These are phyloP conservation scores for Ustilaginoidea virens DNA, from an alignment of 2,329 filamentous ascomycete species.

Conservation along the genomic window DNA sequence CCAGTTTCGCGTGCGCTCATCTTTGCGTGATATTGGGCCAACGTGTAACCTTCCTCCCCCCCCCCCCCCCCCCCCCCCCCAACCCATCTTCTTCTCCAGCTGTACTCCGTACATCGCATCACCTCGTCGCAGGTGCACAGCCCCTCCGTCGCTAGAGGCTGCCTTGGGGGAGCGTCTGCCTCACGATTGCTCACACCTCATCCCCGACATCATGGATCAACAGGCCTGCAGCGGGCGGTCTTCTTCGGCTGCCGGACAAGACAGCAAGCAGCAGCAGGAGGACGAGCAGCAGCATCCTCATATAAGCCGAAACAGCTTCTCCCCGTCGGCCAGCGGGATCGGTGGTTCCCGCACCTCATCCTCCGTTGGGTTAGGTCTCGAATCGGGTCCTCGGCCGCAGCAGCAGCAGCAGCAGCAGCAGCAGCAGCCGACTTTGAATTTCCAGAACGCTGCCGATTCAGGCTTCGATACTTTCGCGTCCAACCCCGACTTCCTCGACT, in stretches of 20 bases:
- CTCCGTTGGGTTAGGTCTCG: conserved; percentile 41
- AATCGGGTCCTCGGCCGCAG: conserved; percentile 32
- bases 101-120: conserved; percentile 11
- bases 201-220: conserved; percentile 23
- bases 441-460: conserved; percentile 11
- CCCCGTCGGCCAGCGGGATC: conserved; percentile 44
- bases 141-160: conserved; percentile 22
- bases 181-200: conserved; percentile 12
- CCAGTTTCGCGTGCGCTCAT: no score
- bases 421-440: conserved; percentile 17
- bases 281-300: conserved; percentile 39
- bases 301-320: conserved; percentile 51
- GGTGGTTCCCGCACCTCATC: conserved; percentile 23
- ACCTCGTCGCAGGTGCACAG: conserved; percentile 11
- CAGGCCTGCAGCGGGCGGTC: conserved; percentile 38
- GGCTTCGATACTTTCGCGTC: conserved; percentile 29
- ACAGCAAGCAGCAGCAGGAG: conserved; percentile 32
- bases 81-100: no score
- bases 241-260: conserved; percentile 28
- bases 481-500: conserved; percentile 32
- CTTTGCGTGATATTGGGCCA: no score
- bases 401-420: conserved; percentile 22
- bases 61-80: no score
- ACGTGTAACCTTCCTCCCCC: no score
- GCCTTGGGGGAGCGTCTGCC: conserved; percentile 29